phyloP scores from a whole-genome alignment of 805 yeast species.

The Wickerhamomyces subpelliculosus region DNA sequence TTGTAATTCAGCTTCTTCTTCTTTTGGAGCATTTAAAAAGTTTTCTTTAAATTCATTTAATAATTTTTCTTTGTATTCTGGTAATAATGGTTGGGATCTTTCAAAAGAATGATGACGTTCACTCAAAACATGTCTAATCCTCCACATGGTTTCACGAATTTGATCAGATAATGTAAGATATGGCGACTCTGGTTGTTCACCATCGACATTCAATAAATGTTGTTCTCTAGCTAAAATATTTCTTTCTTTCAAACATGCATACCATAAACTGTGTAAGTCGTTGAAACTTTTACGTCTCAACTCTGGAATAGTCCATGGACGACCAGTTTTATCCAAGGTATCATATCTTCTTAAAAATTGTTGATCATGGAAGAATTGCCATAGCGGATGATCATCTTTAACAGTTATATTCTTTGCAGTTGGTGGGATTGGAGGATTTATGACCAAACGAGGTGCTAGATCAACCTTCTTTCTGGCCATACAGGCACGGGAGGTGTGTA shows the following conservation, averaged over 20 bases:
- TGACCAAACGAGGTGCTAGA: slow-evolving; percentile 20
- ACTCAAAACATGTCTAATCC: slow-evolving; percentile 78
- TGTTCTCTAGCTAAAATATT: slow-evolving; percentile 73
- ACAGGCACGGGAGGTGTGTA: slow-evolving; percentile 6
- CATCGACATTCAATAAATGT: slow-evolving; percentile 43
- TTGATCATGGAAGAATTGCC: slow-evolving; percentile 79
- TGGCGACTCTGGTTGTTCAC: slow-evolving; percentile 32
- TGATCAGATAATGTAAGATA: slow-evolving; percentile 25
- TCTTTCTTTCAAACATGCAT: slow-evolving; percentile 74
- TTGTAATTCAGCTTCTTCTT: slow-evolving; percentile 51
- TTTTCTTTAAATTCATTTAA: slow-evolving; percentile 49
- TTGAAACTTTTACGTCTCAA: slow-evolving; percentile 86
- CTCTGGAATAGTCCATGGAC: slow-evolving; percentile 86
- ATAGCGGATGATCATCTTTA: slow-evolving; percentile 83
- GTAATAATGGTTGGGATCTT: slow-evolving; percentile 44
- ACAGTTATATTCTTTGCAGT: slow-evolving; percentile 65
- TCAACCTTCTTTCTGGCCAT: slow-evolving; percentile 8
- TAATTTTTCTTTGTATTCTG: slow-evolving; percentile 37
- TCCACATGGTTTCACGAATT: slow-evolving; percentile 60
- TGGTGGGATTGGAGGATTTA: slow-evolving; percentile 84
- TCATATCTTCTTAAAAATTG: slow-evolving; percentile 52
- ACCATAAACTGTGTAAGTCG: slow-evolving; percentile 91
- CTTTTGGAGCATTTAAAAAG: slow-evolving; percentile 49
- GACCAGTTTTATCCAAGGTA: slow-evolving; percentile 47
- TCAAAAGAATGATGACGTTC: slow-evolving; percentile 75